These are phyloP conservation scores for Smittium culicis DNA, from an alignment of 371 early-diverging fungal genomes.

Conservation along the genomic window DNA sequence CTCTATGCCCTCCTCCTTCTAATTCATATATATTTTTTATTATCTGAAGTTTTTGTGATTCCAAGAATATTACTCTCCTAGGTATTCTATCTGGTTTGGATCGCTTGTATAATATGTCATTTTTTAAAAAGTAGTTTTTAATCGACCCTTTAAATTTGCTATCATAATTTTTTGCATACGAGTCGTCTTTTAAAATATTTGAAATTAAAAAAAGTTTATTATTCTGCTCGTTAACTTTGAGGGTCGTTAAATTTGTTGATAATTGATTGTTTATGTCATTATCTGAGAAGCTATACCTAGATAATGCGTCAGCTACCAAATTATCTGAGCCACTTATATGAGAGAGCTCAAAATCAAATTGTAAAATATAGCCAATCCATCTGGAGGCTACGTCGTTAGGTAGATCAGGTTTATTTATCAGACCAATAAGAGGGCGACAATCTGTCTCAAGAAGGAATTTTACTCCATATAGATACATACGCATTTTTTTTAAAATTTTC, in stretches of 20 bases:
- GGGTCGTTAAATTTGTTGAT: no score
- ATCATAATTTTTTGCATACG: no score
- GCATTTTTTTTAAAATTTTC: slow-evolving; percentile 11
- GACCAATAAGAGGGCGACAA: slow-evolving; percentile 9
- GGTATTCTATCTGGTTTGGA: neutral
- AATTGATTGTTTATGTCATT: no score
- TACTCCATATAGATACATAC: slow-evolving; percentile 8
- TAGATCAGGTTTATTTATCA: slow-evolving; percentile 14
- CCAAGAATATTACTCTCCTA: neutral
- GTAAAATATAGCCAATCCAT: slow-evolving; percentile 12
- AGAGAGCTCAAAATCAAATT: slow-evolving; percentile 12
- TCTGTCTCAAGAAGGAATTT: slow-evolving; percentile 13
- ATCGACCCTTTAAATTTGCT: no score
- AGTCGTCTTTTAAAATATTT: no score
- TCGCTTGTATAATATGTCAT: neutral
- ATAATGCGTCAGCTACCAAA: slow-evolving; percentile 12
- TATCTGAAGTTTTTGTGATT: neutral
- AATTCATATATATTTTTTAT: neutral
- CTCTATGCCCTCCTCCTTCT: slow-evolving; percentile 9
- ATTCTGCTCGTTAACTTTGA: no score
- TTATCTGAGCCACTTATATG: slow-evolving; percentile 12
- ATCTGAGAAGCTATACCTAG: neutral
- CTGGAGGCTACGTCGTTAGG: slow-evolving; percentile 11
- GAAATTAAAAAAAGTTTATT: no score
- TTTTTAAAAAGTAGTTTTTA: neutral